phyloP scores from a whole-genome alignment of 257 asterid species.

The Rehmannia glutinosa region DNA sequence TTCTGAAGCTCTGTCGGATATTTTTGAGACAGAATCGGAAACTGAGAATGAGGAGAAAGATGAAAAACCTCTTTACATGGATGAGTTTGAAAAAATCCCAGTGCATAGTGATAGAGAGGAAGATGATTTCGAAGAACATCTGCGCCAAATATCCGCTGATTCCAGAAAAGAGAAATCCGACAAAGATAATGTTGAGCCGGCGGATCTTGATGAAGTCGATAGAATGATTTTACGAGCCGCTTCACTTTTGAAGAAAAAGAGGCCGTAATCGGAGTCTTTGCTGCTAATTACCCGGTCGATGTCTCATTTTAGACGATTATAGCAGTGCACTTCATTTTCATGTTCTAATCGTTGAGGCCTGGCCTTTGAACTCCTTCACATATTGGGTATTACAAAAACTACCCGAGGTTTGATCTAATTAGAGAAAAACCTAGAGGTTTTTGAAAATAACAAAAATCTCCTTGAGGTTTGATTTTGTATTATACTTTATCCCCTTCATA shows the following conservation, averaged over 20 bases:
- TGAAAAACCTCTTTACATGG: conserved; percentile 58
- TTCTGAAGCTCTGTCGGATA: conserved; percentile 80
- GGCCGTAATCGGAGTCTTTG: conserved; percentile 23
- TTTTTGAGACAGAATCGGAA: conserved; percentile 74
- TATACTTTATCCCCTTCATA: no score
- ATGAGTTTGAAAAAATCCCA: conserved; percentile 69
- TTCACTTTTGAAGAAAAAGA: conserved; percentile 76
- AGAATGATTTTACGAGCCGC: conserved; percentile 71
- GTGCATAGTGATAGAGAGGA: conserved; percentile 31
- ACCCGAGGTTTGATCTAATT: no score
- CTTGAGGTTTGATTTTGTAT: no score
- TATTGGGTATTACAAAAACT: no score
- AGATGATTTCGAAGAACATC: conserved; percentile 62
- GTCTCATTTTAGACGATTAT: neutral
- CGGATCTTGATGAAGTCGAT: conserved; percentile 83
- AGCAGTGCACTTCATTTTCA: neutral
- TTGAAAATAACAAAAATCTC: no score
- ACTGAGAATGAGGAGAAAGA: conserved; percentile 42
- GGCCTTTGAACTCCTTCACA: neutral
- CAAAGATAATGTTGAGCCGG: conserved; percentile 30
- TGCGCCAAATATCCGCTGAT: conserved; percentile 60
- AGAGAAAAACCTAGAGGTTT: no score
- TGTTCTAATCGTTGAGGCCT: no score
- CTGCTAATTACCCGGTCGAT: neutral
- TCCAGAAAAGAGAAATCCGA: conserved; percentile 45